A percentile compares a stretch with the other conserved stretches of the same genome.
phyloP scores from a whole-genome alignment of 352 stramenopile genomes.

The Phytophthora crassamura region DNA sequence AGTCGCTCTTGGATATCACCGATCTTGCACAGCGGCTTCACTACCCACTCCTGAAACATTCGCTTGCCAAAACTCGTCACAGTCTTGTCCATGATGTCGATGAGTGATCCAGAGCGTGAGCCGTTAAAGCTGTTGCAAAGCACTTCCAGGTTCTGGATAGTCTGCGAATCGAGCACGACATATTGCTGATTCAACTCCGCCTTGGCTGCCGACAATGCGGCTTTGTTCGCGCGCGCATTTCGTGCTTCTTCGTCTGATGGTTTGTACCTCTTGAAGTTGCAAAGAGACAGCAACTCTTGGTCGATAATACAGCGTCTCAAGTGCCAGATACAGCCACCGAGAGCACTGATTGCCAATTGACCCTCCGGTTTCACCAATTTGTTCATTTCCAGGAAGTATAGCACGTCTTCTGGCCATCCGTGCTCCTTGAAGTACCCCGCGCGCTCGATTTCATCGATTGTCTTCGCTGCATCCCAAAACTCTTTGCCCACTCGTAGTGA shows the following conservation, averaged over 20 bases:
- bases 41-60: constrained; percentile 97
- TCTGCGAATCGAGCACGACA: constrained; percentile 96
- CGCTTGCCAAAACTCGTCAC: constrained; percentile 95
- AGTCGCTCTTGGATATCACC: constrained; percentile 95
- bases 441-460: constrained; percentile 90
- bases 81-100: constrained; percentile 90
- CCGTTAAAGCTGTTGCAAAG: constrained; percentile 92
- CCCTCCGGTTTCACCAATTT: constrained; percentile 69
- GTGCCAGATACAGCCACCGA: constrained; percentile 85
- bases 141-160: constrained; percentile 97
- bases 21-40: constrained; percentile 95
- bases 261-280: constrained; percentile 83
- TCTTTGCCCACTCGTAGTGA: constrained; percentile 72
- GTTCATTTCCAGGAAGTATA: constrained; percentile 73
- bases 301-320: constrained; percentile 84
- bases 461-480: constrained; percentile 93
- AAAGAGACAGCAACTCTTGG: constrained; percentile 79
- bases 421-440: constrained; percentile 89
- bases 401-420: constrained; percentile 66
- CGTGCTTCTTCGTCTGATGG: constrained; percentile 73
- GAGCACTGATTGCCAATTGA: constrained; percentile 68
- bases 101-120: constrained; percentile 92
- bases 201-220: constrained; percentile 36
- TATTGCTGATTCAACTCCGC: constrained; percentile 81
- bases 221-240: constrained; percentile 28